phyloP scores from a whole-genome alignment of 129 eudicot genomes.

The Pseudognaphalium luteoalbum region DNA sequence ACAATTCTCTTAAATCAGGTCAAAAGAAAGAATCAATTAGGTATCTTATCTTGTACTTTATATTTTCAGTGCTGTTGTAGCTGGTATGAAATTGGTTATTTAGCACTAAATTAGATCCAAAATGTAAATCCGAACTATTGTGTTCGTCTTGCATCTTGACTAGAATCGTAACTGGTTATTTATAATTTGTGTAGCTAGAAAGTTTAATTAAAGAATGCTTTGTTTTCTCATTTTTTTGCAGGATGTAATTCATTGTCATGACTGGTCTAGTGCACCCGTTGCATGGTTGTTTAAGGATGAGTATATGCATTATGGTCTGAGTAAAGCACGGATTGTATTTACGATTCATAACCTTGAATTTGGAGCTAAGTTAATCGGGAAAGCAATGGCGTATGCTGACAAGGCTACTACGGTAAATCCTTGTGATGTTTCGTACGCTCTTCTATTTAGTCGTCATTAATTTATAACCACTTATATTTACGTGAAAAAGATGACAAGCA shows the following conservation, averaged over 20 bases:
- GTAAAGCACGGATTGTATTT: slow-evolving; percentile 83
- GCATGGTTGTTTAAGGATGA: slow-evolving; percentile 93
- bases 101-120: neutral
- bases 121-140: neutral
- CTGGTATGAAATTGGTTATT: neutral
- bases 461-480: neutral
- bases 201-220: slow-evolving; percentile 7
- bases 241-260: slow-evolving; percentile 98
- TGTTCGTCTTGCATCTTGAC: neutral
- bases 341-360: slow-evolving; percentile 98
- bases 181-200: neutral
- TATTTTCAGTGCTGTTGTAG: neutral
- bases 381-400: slow-evolving; percentile 82
- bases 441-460: neutral
- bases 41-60: neutral
- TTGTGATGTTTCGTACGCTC: neutral
- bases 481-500: neutral
- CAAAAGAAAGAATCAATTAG: neutral
- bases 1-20: neutral
- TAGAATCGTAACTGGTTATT: slow-evolving; percentile 7
- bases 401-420: slow-evolving; percentile 90
- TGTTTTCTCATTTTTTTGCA: slow-evolving; percentile 36
- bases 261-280: slow-evolving; percentile 99
- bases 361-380: slow-evolving; percentile 73
- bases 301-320: slow-evolving; percentile 81